These are phyloP conservation scores for Emergomyces orientalis DNA, from an alignment of 2,329 filamentous ascomycete species.

Conservation along the genomic window DNA sequence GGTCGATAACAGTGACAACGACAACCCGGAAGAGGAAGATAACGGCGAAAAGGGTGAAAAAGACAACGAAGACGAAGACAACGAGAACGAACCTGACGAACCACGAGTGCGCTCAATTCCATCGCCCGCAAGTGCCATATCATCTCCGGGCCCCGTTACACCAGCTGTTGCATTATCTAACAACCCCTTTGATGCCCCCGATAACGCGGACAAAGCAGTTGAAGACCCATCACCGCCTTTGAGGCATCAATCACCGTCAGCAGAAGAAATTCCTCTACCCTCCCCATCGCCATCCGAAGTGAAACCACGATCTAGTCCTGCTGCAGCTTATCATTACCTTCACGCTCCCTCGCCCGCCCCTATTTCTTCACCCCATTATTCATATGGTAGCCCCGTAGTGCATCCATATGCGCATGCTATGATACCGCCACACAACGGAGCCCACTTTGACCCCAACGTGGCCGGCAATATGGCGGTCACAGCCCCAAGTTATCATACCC, in stretches of 20 bases:
- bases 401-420: slow-evolving; percentile 30
- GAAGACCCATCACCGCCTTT: slow-evolving; percentile 10
- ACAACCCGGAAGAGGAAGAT: background rate
- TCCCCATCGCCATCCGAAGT: slow-evolving; percentile 13
- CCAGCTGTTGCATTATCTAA: slow-evolving; percentile 4
- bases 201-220: slow-evolving; percentile 10
- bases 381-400: slow-evolving; percentile 26
- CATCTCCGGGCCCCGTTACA: slow-evolving; percentile 3
- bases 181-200: slow-evolving; percentile 10
- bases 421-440: slow-evolving; percentile 22
- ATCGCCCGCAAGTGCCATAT: slow-evolving; percentile 2
- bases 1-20: background rate
- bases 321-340: slow-evolving; percentile 16
- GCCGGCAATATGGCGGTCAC: slow-evolving; percentile 16
- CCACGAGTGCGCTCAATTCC: slow-evolving; percentile 2
- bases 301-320: slow-evolving; percentile 12
- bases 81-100: slow-evolving; percentile 5
- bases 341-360: slow-evolving; percentile 17
- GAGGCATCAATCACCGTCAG: slow-evolving; percentile 8
- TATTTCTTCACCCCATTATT: slow-evolving; percentile 16
- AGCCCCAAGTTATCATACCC: slow-evolving; percentile 15
- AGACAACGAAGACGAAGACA: slow-evolving; percentile 1
- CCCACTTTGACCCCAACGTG: slow-evolving; percentile 24
- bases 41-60: background rate
- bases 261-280: slow-evolving; percentile 5